Evolutionary conservation across 441 rosid genomes (phyloP).

Genomic region (Populus trichocarpa): DNA sequence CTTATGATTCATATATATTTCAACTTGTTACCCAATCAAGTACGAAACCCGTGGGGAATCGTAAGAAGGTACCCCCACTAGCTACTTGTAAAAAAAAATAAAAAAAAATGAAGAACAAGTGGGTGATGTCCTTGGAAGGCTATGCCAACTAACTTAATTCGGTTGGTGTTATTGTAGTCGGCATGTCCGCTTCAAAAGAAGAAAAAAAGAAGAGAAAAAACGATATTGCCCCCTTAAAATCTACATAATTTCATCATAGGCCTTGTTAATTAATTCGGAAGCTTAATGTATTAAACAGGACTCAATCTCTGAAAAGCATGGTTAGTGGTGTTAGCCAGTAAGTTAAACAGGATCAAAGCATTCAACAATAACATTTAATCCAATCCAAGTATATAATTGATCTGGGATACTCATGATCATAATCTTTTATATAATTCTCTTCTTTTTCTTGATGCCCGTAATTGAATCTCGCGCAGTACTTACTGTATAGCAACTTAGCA

Average conservation of each 20-base stretch:
- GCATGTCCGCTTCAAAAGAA: neutral
- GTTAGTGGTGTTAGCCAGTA: neutral
- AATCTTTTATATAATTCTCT: neutral
- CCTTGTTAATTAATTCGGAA: neutral
- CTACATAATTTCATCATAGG: neutral
- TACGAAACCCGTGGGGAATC: no score
- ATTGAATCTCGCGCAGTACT: neutral
- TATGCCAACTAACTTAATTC: neutral
- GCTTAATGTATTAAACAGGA: neutral
- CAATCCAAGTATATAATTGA: neutral
- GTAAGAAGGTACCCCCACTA: neutral
- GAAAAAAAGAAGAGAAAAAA: no score
- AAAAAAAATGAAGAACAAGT: neutral
- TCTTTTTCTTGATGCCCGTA: neutral
- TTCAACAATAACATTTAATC: neutral
- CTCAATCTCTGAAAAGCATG: neutral
- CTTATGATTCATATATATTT: no score
- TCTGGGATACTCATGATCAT: neutral
- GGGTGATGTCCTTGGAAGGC: neutral
- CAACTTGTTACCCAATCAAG: no score
- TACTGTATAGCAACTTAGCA: no score
- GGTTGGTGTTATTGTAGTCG: neutral
- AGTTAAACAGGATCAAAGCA: no score
- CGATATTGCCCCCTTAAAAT: neutral
- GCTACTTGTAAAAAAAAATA: neutral